Evolutionary conservation across 2,329 filamentous ascomycete species (phyloP), one percentile per base, ranked within the genome.

Genomic region (Magnaporthales sp.): DNA sequence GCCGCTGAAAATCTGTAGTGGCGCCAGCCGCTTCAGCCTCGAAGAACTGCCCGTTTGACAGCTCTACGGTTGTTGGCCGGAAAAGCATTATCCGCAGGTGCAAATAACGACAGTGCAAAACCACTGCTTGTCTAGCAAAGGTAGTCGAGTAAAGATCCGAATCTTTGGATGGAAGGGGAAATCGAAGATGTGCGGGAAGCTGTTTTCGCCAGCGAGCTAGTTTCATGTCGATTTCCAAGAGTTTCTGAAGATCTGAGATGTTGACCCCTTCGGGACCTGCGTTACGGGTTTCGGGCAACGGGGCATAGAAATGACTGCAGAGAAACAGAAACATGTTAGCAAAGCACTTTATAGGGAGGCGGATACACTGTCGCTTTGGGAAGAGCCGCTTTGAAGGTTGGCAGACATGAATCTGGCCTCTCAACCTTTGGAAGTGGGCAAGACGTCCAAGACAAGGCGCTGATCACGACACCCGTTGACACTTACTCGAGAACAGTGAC

Each of bases 51-150:
- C 54, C 58, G 2, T 58, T 46, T 13, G 64, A 60, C 5, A 66
- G 56, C 30, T 61, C 58, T n/a, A 66, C 56, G 2, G 64, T 66
- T 2, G 64, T 66, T 2, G 64, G 64, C 19, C 64, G 54, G 54
- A 66, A 66, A 4, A 66, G 64, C n/a, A 66, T 31, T n/a, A 66
- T 66, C 1, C 64, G 64, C 6, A 66, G 64, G 58, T 66, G 64
- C 0, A 66, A 58, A 24, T 66, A 66, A 1, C 64, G 58, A 15
- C 64, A 58, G 11, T 62, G 58, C 22, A 66, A 27, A 11, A 58
- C 60, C n/a, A 46, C 58, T 6, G 64, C 64, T 24, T 66, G 64
- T 1, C 29, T 32, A 2, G 30, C 30, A 29, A 66, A 66, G 29
- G 22, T 32, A 4, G 32, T 19, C 27, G 30, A 56, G 29, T 27